Evolutionary conservation across 2,329 filamentous ascomycete species (phyloP), one percentile per base, ranked within the genome.

Genomic region (Lachnellula hyalina): DNA sequence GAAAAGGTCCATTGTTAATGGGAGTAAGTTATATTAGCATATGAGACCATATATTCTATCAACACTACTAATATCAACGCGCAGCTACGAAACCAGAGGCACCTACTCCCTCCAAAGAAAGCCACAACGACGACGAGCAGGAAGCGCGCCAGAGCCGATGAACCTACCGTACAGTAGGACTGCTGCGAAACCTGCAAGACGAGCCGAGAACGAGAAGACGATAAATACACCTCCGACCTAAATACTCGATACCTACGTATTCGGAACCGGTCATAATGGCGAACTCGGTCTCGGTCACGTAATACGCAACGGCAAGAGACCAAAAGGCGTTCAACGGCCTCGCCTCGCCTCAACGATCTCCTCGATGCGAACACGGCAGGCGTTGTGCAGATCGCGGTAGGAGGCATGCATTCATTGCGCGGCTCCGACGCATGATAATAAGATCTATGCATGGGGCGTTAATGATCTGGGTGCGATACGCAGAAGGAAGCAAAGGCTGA

Each of bases 401-500:
- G 90, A 56, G 89, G 89, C 56, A 93, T 94, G 89, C 89, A 94
- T 72, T 83, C 89, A 94, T 72, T 83, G 79, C 51, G 76, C 87
- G 57, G 88, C 85, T 4, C 73, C 93, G 52, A 93, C 89, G 49
- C 80, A 85, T 64, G 86, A 92, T 71, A 89, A 90, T 75, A 84
- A 85, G 72, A 86, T 94, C 62, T 74, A 90, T 47, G 90, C 88
- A 28, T 94, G 89, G 89, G 89, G 89, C 49, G 89, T 93, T 62
- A 94, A 94, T 67, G 89, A 94, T 66, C 85, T 91, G 66, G 86
- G 86, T 60, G 88, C 90, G 82, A 89, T 68, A 92, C 88, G 1
- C 74, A 73, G 81, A 81, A 86, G 2, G 86, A 85, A 50, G 83
- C 83, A 12, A 70, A 79, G 19, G 76, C 80, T 52, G 79, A 83